phyloP scores from a whole-genome alignment of 495 filamentous ascomycete genomes.

The Podospora pseudocomata region DNA sequence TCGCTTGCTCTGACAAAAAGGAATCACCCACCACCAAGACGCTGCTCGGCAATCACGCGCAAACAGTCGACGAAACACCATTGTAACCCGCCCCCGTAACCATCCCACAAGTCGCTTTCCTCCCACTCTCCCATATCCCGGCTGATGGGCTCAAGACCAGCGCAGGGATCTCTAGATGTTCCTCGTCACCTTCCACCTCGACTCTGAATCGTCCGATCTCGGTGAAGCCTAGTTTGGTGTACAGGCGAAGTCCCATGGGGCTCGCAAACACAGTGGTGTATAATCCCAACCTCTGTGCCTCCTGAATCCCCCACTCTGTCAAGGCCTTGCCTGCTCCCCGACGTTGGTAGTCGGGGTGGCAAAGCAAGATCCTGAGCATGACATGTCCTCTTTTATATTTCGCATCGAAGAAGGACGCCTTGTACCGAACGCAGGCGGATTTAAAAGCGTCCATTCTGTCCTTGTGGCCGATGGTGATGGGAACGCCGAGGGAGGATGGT shows the following conservation, averaged over 20 bases:
- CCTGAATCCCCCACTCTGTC: slow-evolving; percentile 47
- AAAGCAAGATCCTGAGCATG: slow-evolving; percentile 49
- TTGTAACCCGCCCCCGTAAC: background rate
- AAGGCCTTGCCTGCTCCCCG: slow-evolving; percentile 51
- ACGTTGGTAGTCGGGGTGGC: slow-evolving; percentile 46
- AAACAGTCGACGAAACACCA: background rate
- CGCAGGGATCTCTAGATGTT: slow-evolving; percentile 29
- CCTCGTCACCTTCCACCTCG: slow-evolving; percentile 27
- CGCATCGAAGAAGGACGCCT: slow-evolving; percentile 23
- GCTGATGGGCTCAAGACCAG: slow-evolving; percentile 14
- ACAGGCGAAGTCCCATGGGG: slow-evolving; percentile 29
- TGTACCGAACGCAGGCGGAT: slow-evolving; percentile 16
- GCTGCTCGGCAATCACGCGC: background rate
- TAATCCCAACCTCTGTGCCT: slow-evolving; percentile 16
- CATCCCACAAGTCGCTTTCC: background rate
- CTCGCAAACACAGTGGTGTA: slow-evolving; percentile 30
- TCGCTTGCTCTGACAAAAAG: background rate
- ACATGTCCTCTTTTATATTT: slow-evolving; percentile 20
- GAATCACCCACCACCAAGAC: background rate
- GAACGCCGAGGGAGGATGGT: slow-evolving; percentile 11
- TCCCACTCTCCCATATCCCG: background rate
- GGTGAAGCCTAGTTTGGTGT: slow-evolving; percentile 29
- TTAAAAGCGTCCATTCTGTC: slow-evolving; percentile 27
- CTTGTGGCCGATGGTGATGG: slow-evolving; percentile 22
- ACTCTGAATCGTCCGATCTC: slow-evolving; percentile 28